Evolutionary conservation across 176 grass and related monocot species (phyloP).

Genomic region (Poa annua): DNA sequence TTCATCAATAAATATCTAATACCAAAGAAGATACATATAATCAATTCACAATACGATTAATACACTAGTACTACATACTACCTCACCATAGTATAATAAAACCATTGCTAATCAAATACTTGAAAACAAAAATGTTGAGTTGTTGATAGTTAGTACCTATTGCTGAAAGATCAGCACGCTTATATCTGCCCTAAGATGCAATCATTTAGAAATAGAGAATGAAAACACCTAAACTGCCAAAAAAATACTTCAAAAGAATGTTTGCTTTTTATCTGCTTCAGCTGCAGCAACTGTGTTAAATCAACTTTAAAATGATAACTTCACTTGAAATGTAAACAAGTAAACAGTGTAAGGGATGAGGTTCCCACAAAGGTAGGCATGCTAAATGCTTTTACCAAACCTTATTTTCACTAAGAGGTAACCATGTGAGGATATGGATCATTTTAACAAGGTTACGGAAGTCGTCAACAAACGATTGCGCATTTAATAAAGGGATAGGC

Average conservation of each 20-base stretch:
- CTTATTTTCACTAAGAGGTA: constrained; percentile 12
- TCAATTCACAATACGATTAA: constrained; percentile 13
- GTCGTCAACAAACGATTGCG: neutral
- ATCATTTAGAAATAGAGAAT: constrained; percentile 9
- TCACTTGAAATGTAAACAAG: constrained; percentile 22
- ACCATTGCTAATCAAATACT: neutral
- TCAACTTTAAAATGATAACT: constrained; percentile 2
- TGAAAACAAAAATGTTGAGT: neutral
- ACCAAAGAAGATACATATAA: constrained; percentile 42
- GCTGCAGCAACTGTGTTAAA: constrained; percentile 11
- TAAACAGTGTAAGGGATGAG: neutral
- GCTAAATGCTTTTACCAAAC: neutral
- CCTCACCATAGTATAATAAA: constrained; percentile 6
- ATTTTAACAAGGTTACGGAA: neutral
- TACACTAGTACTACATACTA: neutral
- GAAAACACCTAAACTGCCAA: neutral
- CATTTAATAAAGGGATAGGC: neutral
- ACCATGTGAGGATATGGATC: neutral
- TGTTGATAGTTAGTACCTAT: constrained; percentile 2
- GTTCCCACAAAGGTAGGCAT: constrained; percentile 13
- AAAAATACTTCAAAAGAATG: neutral
- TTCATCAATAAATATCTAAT: constrained; percentile 96
- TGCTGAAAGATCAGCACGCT: neutral
- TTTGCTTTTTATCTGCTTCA: neutral
- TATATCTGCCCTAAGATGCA: constrained; percentile 7